phyloP scores from a whole-genome alignment of 805 yeast genomes.

The Wickerhamomyces kurtzmanii region DNA sequence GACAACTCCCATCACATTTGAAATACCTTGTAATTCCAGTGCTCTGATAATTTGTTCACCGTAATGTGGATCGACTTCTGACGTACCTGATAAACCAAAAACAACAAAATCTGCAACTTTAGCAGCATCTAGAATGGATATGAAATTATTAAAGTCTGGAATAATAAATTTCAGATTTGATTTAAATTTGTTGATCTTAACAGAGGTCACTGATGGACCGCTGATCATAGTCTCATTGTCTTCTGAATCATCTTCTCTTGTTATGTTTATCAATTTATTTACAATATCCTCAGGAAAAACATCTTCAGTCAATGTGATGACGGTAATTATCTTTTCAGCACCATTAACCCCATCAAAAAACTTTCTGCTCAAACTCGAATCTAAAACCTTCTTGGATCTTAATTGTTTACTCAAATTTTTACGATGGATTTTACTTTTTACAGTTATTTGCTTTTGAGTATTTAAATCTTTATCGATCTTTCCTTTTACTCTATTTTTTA shows the following conservation, averaged over 20 bases:
- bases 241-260: conserved; percentile 18
- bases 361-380: conserved; percentile 47
- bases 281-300: conserved; percentile 47
- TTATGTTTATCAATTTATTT: conserved; percentile 32
- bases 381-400: conserved; percentile 59
- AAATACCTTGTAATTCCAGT: conserved; percentile 84
- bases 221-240: conserved; percentile 22
- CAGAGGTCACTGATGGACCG: conserved; percentile 40
- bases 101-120: conserved; percentile 84
- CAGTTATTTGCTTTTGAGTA: conserved; percentile 19
- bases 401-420: conserved; percentile 73
- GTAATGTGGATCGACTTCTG: conserved; percentile 67
- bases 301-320: conserved; percentile 73
- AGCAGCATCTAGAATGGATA: conserved; percentile 75
- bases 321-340: conserved; percentile 74
- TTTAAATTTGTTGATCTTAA: conserved; percentile 57
- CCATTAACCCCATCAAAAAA: conserved; percentile 75
- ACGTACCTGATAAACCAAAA: conserved; percentile 79
- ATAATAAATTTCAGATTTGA: conserved; percentile 62
- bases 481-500: conserved; percentile 76
- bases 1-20: conserved; percentile 70
- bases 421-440: conserved; percentile 48
- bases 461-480: conserved; percentile 66
- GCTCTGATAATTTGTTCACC: conserved; percentile 92
- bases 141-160: conserved; percentile 58